Evolutionary conservation across 306 rosid genomes (phyloP), one percentile per base, ranked within the genome.

Genomic region (Trichosanthes truncata): DNA sequence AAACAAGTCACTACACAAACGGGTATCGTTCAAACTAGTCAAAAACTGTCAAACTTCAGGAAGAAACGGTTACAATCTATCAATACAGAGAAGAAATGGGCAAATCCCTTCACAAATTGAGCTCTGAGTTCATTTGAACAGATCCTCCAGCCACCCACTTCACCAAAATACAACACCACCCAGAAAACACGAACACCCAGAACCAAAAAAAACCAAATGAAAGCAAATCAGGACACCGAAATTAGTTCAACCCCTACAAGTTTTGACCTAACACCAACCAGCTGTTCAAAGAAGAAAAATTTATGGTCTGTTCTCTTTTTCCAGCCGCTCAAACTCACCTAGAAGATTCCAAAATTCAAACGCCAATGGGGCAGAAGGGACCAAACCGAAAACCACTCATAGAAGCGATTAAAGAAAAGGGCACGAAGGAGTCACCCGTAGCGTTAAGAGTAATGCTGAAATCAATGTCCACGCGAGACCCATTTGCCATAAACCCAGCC

Each of bases 191-290:
- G 66, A 35, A 73, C 83, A 81, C 72, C 75, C 52, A 80, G 78
- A 79, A 76, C 80, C 1, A 71, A 1, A 36, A 60, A 69, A 81
- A 68, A 52, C 77, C 72, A 71, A 51, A 77, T 61, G 23, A 56
- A 49, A 31, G 41, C 56, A 48, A 46, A 43, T 21, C 77, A 86
- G 78, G 81, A 48, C 84, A 79, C 52, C 46, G 1, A 79, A 84
- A 80, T 88, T 88, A 92, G 93, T 93, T 86, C 89, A 94, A 89
- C 96, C 87, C 90, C 91, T 73, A 77, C 85, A 86, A 73, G 45
- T 33, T 69, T 71, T 18, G 56, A 60, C 81, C 81, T 62, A 78
- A 78, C 59, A 43, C 74, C 81, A 60, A 8, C 52, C 77, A 52
- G 53, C 81, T 76, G n/a, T 26, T 81, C 81, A 48, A 78, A 79